Conservation (phyloP, 1,284 basidiomycete species). For the Takashimella koratensis region DNA sequence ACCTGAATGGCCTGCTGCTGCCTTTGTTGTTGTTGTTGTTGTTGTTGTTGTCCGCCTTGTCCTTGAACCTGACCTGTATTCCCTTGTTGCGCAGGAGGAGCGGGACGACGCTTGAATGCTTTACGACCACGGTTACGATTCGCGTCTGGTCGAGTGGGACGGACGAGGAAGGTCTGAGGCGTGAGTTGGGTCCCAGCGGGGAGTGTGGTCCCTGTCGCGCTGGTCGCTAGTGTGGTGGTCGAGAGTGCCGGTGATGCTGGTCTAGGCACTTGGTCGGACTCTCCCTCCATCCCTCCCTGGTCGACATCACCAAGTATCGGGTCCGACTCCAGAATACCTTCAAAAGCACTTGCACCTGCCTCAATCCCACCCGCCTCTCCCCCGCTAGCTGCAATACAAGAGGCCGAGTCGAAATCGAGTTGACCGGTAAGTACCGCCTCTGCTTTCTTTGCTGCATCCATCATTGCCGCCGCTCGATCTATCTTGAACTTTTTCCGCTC, state of each 20-base stretch:
- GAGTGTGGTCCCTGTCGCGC: conserved; percentile 3
- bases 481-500: conserved; percentile 87
- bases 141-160: conserved; percentile 44
- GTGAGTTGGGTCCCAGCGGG: conserved; percentile 36
- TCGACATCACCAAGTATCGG: conserved; percentile 7
- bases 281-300: background rate
- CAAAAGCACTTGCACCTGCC: background rate
- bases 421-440: conserved; percentile 42
- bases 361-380: conserved; percentile 5
- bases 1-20: background rate
- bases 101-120: conserved; percentile 32
- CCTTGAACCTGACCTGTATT: background rate
- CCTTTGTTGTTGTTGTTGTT: no score
- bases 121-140: conserved; percentile 44
- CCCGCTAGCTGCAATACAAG: background rate
- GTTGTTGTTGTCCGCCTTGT: no score
- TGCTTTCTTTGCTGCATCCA: conserved; percentile 47
- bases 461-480: conserved; percentile 59
- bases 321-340: no score
- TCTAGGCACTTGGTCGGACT: background rate
- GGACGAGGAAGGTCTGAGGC: conserved; percentile 46
- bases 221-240: conserved; percentile 7
- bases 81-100: conserved; percentile 6
- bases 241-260: conserved; percentile 11
- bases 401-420: background rate